A percentile compares a stretch with the other conserved stretches of the same genome.
Conservation (phyloP, 805 yeast species). For the Brettanomyces sp. region DNA sequence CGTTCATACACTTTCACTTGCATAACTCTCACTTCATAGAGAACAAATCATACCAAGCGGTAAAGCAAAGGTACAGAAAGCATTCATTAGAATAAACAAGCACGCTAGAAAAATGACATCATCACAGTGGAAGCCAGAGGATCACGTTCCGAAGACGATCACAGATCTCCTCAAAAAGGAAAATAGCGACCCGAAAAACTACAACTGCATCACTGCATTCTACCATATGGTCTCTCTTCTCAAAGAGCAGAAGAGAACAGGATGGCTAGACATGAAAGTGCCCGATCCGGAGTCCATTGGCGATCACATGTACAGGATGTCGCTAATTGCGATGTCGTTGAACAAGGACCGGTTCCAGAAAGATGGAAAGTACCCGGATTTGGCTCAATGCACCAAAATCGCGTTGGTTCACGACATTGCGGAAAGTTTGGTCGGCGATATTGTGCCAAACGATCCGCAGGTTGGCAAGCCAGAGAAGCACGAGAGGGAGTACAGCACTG, state of each 20-base stretch:
- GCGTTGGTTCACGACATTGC: conserved; percentile 92
- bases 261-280: conserved; percentile 74
- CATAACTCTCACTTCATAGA: no score
- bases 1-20: no score
- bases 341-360: conserved; percentile 20
- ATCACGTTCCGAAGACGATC: conserved; percentile 31
- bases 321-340: conserved; percentile 66
- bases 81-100: no score
- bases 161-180: conserved; percentile 19
- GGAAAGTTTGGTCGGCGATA: conserved; percentile 89
- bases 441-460: conserved; percentile 65
- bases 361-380: conserved; percentile 28
- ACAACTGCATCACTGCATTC: conserved; percentile 25
- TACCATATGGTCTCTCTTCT: conserved; percentile 58
- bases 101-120: conserved; percentile 7
- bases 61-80: no score
- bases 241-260: conserved; percentile 80
- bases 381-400: conserved; percentile 68
- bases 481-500: conserved; percentile 67
- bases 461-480: conserved; percentile 76
- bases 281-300: conserved; percentile 61
- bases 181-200: conserved; percentile 6
- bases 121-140: conserved; percentile 36
- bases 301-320: conserved; percentile 97
- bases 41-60: no score